Evolutionary conservation across 148 eudicot species (phyloP), one percentile per base, ranked within the genome.

Genomic region (Simmondsia chinensis): DNA sequence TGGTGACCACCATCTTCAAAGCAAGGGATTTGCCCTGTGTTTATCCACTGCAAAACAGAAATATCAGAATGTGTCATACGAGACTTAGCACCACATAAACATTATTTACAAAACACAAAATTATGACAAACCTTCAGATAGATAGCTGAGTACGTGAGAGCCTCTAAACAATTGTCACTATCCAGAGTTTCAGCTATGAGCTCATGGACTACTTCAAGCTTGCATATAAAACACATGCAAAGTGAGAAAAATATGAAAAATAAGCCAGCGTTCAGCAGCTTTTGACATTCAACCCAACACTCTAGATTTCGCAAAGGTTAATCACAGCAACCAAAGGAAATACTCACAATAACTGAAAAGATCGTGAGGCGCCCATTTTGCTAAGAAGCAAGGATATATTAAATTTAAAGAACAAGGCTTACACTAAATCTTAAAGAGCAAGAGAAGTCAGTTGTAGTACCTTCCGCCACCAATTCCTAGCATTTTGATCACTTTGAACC

Each of bases 1-100:
- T 80, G 89, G 66, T 91, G 99, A 43, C 95, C 94, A 52, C 97
- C 97, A 66, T 61, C 95, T 65, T 91, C 99, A 48, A 79, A 82
- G 77, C 99, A 91, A 30, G 88, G 75, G 52, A 91, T 79, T 70
- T 91, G 95, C 24, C 95, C 99, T 25, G 80, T 91, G 72, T 86
- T 91, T 69, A 91, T 85, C 99, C 99, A 85, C 99, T 91, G 71
- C 68, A 74, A 4, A 60, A 31, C 52, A 52, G 29, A 15, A 36
- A 21, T 4, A 19, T 17, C 26, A 33, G 0, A 43, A 20, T 40
- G 47, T 32, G 28, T 44, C 31, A 5, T 8, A 38, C 6, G 41
- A 5, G 18, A 57, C 26, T 23, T 40, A 28, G 20, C 17, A 12
- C 17, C 18, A 6, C 24, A 33, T 20, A 9, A 20, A 7, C 20